A percentile compares a stretch with the other conserved stretches of the same genome.
Conservation (phyloP, 1,139 yeast species). For the Suhomyces panamericanus region DNA sequence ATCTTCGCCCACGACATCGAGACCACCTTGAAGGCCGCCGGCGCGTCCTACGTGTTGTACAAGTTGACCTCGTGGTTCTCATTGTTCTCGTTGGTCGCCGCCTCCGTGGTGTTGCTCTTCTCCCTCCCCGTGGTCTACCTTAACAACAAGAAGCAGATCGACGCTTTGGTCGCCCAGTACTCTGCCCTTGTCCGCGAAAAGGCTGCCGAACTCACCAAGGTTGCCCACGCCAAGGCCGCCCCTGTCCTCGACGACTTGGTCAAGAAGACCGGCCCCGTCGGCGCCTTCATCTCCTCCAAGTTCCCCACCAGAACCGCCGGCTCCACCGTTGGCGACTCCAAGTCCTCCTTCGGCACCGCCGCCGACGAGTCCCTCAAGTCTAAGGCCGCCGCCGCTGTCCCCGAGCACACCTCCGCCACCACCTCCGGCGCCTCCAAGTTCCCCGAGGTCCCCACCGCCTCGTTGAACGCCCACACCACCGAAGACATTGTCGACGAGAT, state of each 20-base stretch:
- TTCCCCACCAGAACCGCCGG: conserved; percentile 74
- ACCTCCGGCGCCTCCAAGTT: conserved; percentile 43
- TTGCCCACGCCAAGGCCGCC: conserved; percentile 57
- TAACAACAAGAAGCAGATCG: conserved; percentile 77
- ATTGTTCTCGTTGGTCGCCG: conserved; percentile 62
- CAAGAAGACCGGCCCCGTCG: conserved; percentile 65
- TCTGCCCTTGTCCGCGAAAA: conserved; percentile 58
- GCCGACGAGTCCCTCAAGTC: conserved; percentile 22
- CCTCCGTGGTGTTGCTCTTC: conserved; percentile 64
- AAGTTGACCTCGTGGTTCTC: conserved; percentile 77
- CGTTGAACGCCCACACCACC: conserved; percentile 18
- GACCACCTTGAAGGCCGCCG: conserved; percentile 72
- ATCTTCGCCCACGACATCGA: conserved; percentile 67
- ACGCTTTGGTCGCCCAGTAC: conserved; percentile 63
- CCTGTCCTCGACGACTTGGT: conserved; percentile 47
- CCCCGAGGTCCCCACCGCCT: conserved; percentile 47
- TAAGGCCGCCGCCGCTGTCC: conserved; percentile 10
- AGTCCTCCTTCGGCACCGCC: conserved; percentile 30
- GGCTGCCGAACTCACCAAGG: conserved; percentile 48
- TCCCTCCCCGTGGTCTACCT: conserved; percentile 74
- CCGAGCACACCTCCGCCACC: conserved; percentile 22
- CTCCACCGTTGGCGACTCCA: conserved; percentile 58
- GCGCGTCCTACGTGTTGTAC: conserved; percentile 62
- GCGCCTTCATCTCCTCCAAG: conserved; percentile 55
- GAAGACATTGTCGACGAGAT: conserved; percentile 17